These are phyloP conservation scores for Plasmodium sp. DNA, from an alignment of 169 alveolate species.

Conservation along the genomic window DNA sequence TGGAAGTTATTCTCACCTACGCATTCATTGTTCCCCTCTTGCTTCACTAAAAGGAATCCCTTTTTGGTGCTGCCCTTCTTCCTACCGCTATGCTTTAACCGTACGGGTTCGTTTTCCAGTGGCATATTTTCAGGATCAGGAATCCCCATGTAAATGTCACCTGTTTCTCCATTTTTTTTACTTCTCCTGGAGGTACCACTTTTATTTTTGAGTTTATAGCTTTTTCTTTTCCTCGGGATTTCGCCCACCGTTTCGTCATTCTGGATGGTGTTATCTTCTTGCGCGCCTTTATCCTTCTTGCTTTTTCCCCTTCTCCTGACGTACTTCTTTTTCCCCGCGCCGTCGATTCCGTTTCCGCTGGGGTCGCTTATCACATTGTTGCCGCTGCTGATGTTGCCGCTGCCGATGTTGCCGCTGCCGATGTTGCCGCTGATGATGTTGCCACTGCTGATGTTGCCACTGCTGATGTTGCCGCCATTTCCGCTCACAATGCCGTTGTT, in stretches of 20 bases:
- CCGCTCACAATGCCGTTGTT: neutral
- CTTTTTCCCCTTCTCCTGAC: constrained; percentile 27
- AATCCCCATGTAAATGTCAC: neutral
- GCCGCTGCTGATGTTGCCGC: neutral
- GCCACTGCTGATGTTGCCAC: neutral
- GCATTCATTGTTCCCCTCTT: neutral
- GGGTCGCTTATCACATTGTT: neutral
- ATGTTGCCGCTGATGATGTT: neutral
- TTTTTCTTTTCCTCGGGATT: neutral
- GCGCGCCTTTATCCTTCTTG: constrained; percentile 12
- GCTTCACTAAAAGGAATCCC: neutral
- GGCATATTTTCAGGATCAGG: neutral
- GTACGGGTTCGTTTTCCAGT: neutral
- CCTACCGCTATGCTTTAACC: neutral
- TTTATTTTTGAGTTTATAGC: constrained; percentile 21
- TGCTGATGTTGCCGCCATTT: neutral
- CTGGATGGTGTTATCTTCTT: constrained; percentile 23
- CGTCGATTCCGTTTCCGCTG: neutral
- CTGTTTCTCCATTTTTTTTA: neutral
- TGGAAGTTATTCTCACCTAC: neutral
- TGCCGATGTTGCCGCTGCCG: neutral
- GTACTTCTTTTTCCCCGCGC: neutral
- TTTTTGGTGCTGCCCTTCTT: neutral
- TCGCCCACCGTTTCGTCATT: constrained; percentile 6
- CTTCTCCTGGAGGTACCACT: neutral